Conservation (phyloP, 306 rosid species). For the Quercus gilva region DNA sequence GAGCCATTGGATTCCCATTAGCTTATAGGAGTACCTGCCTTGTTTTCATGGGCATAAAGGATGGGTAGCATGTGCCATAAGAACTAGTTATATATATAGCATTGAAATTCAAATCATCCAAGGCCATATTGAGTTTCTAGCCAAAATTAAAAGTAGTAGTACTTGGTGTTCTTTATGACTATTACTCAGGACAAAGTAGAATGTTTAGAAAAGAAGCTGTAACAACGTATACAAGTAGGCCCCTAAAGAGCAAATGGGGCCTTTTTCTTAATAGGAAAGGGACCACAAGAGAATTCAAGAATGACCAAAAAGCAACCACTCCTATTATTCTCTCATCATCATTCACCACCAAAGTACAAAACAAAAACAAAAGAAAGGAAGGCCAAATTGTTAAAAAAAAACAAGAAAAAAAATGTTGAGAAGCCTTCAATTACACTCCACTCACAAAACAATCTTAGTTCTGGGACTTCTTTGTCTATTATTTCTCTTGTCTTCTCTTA, state of each 20-base stretch:
- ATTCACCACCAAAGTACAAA: conserved; percentile 22
- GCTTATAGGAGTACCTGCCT: neutral
- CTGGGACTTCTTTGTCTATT: conserved; percentile 37
- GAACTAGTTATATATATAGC: neutral
- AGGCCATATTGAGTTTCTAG: neutral
- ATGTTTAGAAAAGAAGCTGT: conserved; percentile 5
- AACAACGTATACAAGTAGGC: conserved; percentile 17
- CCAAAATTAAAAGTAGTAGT: neutral
- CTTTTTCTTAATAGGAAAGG: conserved; percentile 7
- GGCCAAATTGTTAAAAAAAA: conserved; percentile 6
- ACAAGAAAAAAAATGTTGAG: conserved; percentile 32
- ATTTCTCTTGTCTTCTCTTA: conserved; percentile 32
- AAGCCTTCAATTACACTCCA: conserved; percentile 45
- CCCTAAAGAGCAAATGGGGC: conserved; percentile 3
- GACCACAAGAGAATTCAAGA: conserved; percentile 18
- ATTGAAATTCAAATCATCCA: neutral
- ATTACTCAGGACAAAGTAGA: conserved; percentile 13
- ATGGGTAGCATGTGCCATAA: neutral
- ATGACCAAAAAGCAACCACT: conserved; percentile 24
- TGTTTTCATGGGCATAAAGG: neutral
- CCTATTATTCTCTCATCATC: conserved; percentile 29
- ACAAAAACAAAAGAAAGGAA: conserved; percentile 24
- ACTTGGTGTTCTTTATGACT: conserved; percentile 2
- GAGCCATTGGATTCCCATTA: neutral
- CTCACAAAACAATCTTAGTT: conserved; percentile 34